Base-by-base conservation (phyloP, 2,329 filamentous ascomycete genomes). In the Herpotrichia juniperi region DNA sequence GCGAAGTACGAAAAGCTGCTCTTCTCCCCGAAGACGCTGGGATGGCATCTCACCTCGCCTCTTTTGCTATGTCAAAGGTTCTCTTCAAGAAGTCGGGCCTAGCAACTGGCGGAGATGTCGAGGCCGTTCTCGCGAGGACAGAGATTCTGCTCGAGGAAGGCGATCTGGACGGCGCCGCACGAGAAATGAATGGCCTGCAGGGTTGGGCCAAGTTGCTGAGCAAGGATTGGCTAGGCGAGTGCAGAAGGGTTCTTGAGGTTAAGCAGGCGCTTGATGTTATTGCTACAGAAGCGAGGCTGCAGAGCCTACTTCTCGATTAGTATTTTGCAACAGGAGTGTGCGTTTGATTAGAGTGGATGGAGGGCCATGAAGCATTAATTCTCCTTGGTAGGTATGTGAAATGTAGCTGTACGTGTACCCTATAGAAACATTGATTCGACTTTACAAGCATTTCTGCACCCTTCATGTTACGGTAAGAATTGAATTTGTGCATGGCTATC, bases 191-290 rank as follows among this genome's bases (percentile, higher is more conserved):
- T 72, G 85, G 87, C 1, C 81, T 99, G 42, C 84, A 88, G 56
- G 94, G 94, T 22, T 99, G 94, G 94, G 93, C 93, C 42, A 96
- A 94, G 82, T 93, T 93, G 34, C 78, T 99, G 70, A 96, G 91
- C 76, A 87, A 89, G 68, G 94, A 99, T 75, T 99, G 94, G 94
- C 77, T 99, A 62, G 83, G 83, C 46, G 94, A 99, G 81, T 90
- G 92, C 57, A 86, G 94, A 72, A 89, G 92, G 78, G 91, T 96
- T 59, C 80, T 99, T 68, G 94, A 99, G 79, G 94, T 97, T 59
- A 88, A 90, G 77, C 94, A 99, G 79, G 94, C 94, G 67, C 82
- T 99, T 67, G 94, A 99, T 76, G 94, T 96, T 51, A 96, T 96
- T 77, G 87, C 91, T 62, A 90, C 92, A 4, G 92, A 97, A 79